Evolutionary conservation across 2,329 filamentous ascomycete species (phyloP).

Genomic region (Colletotrichum karsti): DNA sequence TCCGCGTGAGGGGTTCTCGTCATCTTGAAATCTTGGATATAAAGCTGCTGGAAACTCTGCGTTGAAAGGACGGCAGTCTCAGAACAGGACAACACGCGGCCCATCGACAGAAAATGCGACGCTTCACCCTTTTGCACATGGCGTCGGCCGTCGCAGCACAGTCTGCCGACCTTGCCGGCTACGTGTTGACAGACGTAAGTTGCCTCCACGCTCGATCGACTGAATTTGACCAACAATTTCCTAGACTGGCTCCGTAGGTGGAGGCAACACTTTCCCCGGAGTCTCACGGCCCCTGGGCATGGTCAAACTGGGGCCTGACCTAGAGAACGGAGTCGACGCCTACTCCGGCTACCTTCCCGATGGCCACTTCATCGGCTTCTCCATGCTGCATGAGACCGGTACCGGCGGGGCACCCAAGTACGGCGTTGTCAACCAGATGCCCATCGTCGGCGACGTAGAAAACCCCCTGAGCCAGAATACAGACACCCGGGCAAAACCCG

Average conservation of each 20-base stretch:
- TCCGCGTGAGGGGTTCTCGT: background rate
- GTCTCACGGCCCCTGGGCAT: conserved; percentile 57
- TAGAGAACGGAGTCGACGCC: conserved; percentile 56
- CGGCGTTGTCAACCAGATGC: conserved; percentile 70
- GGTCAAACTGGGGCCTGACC: conserved; percentile 59
- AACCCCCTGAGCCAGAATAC: conserved; percentile 65
- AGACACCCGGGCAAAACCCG: conserved; percentile 58
- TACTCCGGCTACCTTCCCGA: conserved; percentile 61
- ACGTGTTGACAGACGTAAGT: conserved; percentile 46
- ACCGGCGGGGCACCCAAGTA: conserved; percentile 77
- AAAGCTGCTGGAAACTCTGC: background rate
- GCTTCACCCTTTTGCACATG: conserved; percentile 2
- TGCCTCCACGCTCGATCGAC: background rate
- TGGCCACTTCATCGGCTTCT: conserved; percentile 67
- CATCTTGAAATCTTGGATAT: background rate
- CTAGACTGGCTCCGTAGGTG: conserved; percentile 54
- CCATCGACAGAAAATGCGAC: background rate
- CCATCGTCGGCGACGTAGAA: conserved; percentile 54
- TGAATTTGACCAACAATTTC: conserved; percentile 1
- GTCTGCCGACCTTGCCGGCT: conserved; percentile 38
- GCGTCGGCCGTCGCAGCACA: conserved; percentile 8
- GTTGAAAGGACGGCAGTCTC: no score
- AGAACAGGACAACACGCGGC: background rate
- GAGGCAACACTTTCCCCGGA: conserved; percentile 60
- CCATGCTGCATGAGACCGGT: conserved; percentile 72